phyloP scores from a whole-genome alignment of 148 eudicot genomes.

The Beta vulgaris region DNA sequence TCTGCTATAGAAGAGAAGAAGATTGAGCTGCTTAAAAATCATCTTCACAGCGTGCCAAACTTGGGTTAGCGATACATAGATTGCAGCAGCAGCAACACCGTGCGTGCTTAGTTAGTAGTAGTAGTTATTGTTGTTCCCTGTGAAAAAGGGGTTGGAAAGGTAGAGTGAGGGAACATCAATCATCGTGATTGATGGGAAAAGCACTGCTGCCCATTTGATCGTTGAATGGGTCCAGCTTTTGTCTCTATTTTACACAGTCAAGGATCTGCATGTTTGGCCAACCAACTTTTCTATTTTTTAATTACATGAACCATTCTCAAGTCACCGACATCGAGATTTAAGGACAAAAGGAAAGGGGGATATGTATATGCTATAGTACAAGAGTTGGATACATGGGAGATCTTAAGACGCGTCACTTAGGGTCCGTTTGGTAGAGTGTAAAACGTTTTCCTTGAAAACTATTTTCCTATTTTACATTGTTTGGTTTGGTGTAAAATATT shows the following conservation, averaged over 20 bases:
- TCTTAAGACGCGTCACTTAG: too few species aligned
- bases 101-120: too few species aligned
- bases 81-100: too few species aligned
- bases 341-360: too few species aligned
- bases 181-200: not conserved
- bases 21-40: not conserved
- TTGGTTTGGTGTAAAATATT: too few species aligned
- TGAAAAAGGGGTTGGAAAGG: not conserved
- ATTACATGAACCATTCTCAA: not conserved
- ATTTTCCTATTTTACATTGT: too few species aligned
- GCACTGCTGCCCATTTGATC: not conserved
- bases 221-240: not conserved
- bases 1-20: too few species aligned
- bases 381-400: too few species aligned
- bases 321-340: not conserved
- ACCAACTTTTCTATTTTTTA: not conserved
- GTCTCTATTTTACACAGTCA: not conserved
- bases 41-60: not conserved
- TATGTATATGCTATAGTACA: too few species aligned
- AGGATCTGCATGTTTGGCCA: not conserved
- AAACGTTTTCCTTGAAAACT: too few species aligned
- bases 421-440: too few species aligned
- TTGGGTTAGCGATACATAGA: not conserved
- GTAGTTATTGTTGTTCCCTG: not conserved
- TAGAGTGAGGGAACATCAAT: not conserved